These are phyloP conservation scores for Wickerhamiella vanderwaltii DNA, from an alignment of 805 yeast genomes.

Conservation along the genomic window DNA sequence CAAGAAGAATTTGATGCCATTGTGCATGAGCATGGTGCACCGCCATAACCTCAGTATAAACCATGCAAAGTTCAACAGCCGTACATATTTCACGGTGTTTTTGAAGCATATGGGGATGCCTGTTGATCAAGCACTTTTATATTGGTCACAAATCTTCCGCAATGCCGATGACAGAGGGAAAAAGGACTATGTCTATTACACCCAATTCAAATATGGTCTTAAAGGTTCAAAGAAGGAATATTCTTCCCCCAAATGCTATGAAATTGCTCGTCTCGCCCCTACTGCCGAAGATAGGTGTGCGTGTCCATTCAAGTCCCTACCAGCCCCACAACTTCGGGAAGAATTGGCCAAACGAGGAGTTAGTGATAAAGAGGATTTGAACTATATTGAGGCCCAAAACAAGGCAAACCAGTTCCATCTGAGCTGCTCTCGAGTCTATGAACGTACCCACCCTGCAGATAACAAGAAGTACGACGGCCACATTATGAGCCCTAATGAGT, in stretches of 20 bases:
- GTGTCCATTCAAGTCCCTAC: constrained; percentile 77
- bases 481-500: constrained; percentile 78
- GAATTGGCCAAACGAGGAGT: constrained; percentile 56
- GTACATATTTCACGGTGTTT: constrained; percentile 77
- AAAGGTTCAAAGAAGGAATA: constrained; percentile 84
- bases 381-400: constrained; percentile 54
- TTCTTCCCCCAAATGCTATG: constrained; percentile 74
- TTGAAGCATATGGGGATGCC: constrained; percentile 80
- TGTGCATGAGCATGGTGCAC: constrained; percentile 64
- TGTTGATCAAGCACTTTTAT: constrained; percentile 75
- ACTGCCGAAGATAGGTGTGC: constrained; percentile 74
- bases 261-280: constrained; percentile 58
- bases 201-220: constrained; percentile 80
- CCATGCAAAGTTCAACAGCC: constrained; percentile 71
- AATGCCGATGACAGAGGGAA: constrained; percentile 52
- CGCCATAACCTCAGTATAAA: constrained; percentile 44
- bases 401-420: constrained; percentile 59
- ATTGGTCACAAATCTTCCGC: constrained; percentile 71
- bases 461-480: constrained; percentile 33
- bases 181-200: constrained; percentile 79
- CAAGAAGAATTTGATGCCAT: constrained; percentile 58
- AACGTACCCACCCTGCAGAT: constrained; percentile 40
- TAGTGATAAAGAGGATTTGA: constrained; percentile 41
- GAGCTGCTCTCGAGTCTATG: constrained; percentile 87
- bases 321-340: constrained; percentile 45